Evolutionary conservation across 2,329 filamentous ascomycete genomes (phyloP).

Genomic region (Fusarium pilosicola): DNA sequence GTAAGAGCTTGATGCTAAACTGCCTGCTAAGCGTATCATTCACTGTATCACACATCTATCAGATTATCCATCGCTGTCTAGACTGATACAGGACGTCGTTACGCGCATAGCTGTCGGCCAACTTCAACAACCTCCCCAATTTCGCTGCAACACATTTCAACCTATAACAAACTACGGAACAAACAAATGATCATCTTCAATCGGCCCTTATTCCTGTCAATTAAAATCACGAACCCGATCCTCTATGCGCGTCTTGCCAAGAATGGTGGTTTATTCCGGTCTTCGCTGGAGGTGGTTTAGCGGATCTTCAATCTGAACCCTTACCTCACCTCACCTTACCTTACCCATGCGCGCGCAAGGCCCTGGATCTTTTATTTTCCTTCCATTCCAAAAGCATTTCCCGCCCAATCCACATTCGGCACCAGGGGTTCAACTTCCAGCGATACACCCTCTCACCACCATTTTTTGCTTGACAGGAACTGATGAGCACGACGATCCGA

Average conservation of each 20-base stretch:
- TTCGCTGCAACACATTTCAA: background rate
- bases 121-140: too few species aligned
- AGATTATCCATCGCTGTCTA: background rate
- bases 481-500: background rate
- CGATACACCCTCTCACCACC: conserved; percentile 5
- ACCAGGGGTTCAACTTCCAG: conserved; percentile 19
- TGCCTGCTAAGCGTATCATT: fast-evolving
- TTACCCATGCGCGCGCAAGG: conserved; percentile 6
- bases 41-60: fast-evolving
- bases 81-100: too few species aligned
- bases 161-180: background rate
- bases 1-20: fast-evolving
- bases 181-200: background rate
- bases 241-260: background rate
- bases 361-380: conserved; percentile 39
- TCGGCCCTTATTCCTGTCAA: background rate
- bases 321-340: background rate
- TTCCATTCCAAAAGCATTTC: conserved; percentile 4
- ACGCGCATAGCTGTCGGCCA: background rate
- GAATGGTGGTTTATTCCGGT: background rate
- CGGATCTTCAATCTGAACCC: background rate
- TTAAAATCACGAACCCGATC: background rate
- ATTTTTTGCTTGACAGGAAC: background rate
- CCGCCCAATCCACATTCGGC: conserved; percentile 16
- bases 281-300: conserved; percentile 1